Evolutionary conservation across 164 flowering plant species (phyloP), one percentile per base, ranked within the genome.

Genomic region (Stephania cephalantha): DNA sequence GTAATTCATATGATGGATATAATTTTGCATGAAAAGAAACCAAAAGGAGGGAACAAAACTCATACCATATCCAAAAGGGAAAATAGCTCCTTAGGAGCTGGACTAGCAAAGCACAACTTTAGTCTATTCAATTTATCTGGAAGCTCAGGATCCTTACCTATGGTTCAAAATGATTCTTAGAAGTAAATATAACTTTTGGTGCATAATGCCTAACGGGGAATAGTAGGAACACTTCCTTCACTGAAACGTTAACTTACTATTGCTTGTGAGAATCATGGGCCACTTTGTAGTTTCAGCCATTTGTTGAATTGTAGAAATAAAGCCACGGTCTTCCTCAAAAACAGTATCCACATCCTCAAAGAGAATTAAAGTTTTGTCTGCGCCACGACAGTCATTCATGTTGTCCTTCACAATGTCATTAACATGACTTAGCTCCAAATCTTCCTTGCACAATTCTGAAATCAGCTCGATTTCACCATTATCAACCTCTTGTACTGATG

Each of bases 301-400:
- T 73, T 88, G 91, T 67, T 87, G 87, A 71, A 96, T 84, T 25
- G 94, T 86, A 72, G 86, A 74, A 78, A 91, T 78, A 73, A 94
- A 86, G 42, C 99, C 99, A 78, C 90, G 94, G 79, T 96, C 99
- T 82, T 94, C 98, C 80, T 75, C 78, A 77, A 91, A 87, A 79
- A 78, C 75, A 50, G 83, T 84, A 87, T 96, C 99, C 77, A 93
- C 97, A 83, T 96, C 99, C 87, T 96, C 99, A 78, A 96, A 89
- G 65, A 96, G 94, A 83, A 96, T 85, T 74, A 96, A 81, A 68
- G 92, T 85, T 81, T 86, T 93, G 68, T 77, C 79, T 75, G 81
- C 83, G 70, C 71, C 79, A 70, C 70, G 83, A 80, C 64, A 13
- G 76, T 69, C 72, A 84, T 65, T 74, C 73, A 69, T 70, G 31